Conservation (phyloP, 352 stramenopile genomes). For the Phytophthora sansomeana region DNA sequence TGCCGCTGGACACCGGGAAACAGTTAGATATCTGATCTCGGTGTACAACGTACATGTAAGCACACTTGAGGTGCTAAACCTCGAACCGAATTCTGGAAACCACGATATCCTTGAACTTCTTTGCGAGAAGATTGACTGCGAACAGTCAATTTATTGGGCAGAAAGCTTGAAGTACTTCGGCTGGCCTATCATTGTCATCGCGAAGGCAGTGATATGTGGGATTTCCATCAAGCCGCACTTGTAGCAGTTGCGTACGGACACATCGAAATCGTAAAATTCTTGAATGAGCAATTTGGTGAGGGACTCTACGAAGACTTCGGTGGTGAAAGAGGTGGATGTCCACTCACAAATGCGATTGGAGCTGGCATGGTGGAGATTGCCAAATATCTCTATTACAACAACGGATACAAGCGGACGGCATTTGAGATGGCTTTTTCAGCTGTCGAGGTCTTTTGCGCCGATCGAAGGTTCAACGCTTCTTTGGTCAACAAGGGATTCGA, state of each 20-base stretch:
- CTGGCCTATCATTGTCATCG: background rate
- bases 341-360: conserved; percentile 3
- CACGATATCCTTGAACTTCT: background rate
- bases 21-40: background rate
- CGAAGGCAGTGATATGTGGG: background rate
- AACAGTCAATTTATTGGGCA: background rate
- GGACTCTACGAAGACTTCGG: background rate
- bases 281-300: conserved; percentile 4
- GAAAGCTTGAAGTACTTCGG: background rate
- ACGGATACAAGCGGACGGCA: background rate
- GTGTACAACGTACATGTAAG: background rate
- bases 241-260: background rate
- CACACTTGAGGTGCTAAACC: background rate
- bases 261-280: background rate
- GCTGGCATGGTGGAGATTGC: conserved; percentile 1
- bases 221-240: background rate
- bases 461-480: background rate
- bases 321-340: background rate
- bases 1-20: background rate
- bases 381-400: background rate
- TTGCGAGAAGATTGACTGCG: background rate
- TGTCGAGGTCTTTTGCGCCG: background rate
- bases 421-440: conserved; percentile 3
- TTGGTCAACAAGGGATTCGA: background rate
- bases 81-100: background rate